Evolutionary conservation across 352 stramenopile species (phyloP).

Genomic region (Stephanocyclus meneghinianus): DNA sequence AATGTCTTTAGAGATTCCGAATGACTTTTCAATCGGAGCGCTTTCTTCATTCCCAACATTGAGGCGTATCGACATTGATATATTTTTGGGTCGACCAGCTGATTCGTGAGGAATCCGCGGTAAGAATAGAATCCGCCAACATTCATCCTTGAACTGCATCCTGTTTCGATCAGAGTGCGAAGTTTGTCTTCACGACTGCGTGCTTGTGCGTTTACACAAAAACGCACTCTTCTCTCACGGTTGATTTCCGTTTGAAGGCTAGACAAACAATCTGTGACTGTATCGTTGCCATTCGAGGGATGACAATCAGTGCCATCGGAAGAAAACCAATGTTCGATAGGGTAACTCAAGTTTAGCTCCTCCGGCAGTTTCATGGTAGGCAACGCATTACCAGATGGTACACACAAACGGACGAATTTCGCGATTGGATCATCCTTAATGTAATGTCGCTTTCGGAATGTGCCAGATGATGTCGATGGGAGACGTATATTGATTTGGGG

Average conservation of each 20-base stretch:
- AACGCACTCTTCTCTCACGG: not conserved
- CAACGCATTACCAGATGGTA: not conserved
- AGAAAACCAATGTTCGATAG: constrained; percentile 21
- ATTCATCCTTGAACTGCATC: constrained; percentile 30
- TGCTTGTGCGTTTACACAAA: constrained; percentile 28
- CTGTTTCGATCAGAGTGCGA: constrained; percentile 29
- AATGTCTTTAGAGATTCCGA: constrained; percentile 8
- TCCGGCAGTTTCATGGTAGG: not conserved
- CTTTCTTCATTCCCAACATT: constrained; percentile 31
- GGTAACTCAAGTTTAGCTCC: not conserved
- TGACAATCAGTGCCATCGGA: not conserved
- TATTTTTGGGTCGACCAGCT: constrained; percentile 26
- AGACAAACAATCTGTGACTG: constrained; percentile 12
- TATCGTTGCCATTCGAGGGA: constrained; percentile 2
- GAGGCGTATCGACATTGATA: constrained; percentile 32
- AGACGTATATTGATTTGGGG: constrained; percentile 33
- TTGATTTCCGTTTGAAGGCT: not conserved
- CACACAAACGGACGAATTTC: not conserved
- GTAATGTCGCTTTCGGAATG: not conserved
- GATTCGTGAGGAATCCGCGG: constrained; percentile 45
- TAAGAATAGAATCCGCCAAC: constrained; percentile 18
- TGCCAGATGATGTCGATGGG: not conserved
- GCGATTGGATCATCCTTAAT: not conserved
- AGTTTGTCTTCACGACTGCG: constrained; percentile 10
- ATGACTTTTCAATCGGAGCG: not conserved